These are phyloP conservation scores for Russula sp. DNA, from an alignment of 768 basidiomycete genomes.

Conservation along the genomic window DNA sequence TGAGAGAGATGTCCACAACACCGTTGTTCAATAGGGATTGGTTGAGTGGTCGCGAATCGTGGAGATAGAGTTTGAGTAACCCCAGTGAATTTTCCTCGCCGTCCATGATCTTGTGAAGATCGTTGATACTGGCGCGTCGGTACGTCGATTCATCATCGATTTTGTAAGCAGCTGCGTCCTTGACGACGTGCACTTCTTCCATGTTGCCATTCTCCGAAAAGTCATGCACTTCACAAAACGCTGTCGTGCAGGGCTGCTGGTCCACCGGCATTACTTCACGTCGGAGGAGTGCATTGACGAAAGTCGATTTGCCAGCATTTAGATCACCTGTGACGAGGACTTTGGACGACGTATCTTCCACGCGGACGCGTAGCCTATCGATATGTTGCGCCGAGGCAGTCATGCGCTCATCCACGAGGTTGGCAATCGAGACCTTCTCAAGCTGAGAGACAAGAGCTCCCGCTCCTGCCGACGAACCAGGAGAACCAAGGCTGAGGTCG, in stretches of 20 bases:
- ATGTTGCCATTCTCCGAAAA: slow-evolving; percentile 73
- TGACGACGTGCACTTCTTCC: slow-evolving; percentile 85
- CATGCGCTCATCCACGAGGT: slow-evolving; percentile 85
- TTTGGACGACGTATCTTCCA: slow-evolving; percentile 90
- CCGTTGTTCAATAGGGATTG: slow-evolving; percentile 92
- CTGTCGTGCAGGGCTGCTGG: slow-evolving; percentile 96
- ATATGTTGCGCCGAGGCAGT: slow-evolving; percentile 71
- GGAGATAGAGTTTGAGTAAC: slow-evolving; percentile 85
- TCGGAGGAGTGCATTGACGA: slow-evolving; percentile 92
- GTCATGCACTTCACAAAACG: slow-evolving; percentile 96
- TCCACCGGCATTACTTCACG: slow-evolving; percentile 94
- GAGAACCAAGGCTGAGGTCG: slow-evolving; percentile 86
- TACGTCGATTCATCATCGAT: slow-evolving; percentile 73
- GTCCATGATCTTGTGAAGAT: slow-evolving; percentile 76
- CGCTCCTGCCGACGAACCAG: slow-evolving; percentile 57
- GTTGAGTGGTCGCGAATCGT: slow-evolving; percentile 71
- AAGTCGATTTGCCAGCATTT: slow-evolving; percentile 97
- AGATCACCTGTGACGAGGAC: slow-evolving; percentile 97
- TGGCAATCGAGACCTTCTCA: slow-evolving; percentile 90
- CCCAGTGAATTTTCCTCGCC: slow-evolving; percentile 68
- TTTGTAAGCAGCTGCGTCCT: slow-evolving; percentile 65
- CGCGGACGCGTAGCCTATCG: slow-evolving; percentile 77
- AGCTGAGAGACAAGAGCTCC: slow-evolving; percentile 83
- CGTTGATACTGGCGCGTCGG: slow-evolving; percentile 58
- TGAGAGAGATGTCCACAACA: slow-evolving; percentile 95